These are phyloP conservation scores for Torulaspora pretoriensis DNA, from an alignment of 1,139 yeast genomes.

Conservation along the genomic window DNA sequence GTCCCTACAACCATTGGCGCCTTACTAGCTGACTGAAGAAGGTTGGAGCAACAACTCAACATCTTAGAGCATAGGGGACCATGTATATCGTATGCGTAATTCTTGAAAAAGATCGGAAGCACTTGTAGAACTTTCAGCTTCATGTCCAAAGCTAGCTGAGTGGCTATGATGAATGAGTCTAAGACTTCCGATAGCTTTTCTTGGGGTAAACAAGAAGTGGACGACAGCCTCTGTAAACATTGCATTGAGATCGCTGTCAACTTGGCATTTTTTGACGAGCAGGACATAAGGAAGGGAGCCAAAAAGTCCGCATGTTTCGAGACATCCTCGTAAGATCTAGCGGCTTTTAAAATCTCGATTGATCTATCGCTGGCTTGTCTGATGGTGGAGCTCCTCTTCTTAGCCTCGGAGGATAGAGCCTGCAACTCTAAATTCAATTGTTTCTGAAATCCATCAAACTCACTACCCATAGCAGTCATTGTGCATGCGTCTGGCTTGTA, in stretches of 20 bases:
- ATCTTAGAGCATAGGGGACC: constrained; percentile 56
- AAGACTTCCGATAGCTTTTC: constrained; percentile 52
- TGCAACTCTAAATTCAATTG: constrained; percentile 55
- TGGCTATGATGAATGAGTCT: constrained; percentile 66
- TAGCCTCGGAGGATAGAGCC: constrained; percentile 61
- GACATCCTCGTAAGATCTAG: constrained; percentile 33
- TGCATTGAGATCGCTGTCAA: constrained; percentile 69
- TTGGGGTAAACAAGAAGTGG: constrained; percentile 48
- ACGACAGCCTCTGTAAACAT: constrained; percentile 57
- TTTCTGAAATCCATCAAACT: constrained; percentile 20
- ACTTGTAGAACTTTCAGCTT: constrained; percentile 86
- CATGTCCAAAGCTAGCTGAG: constrained; percentile 73
- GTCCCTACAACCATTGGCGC: constrained; percentile 81
- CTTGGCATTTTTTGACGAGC: constrained; percentile 71
- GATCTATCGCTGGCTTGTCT: constrained; percentile 63
- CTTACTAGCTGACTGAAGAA: constrained; percentile 64
- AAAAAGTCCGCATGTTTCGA: constrained; percentile 47
- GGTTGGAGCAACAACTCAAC: constrained; percentile 60
- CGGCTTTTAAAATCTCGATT: constrained; percentile 44
- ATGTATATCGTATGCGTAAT: constrained; percentile 52
- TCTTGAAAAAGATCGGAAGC: constrained; percentile 68
- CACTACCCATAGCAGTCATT: constrained; percentile 12
- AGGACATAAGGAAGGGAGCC: constrained; percentile 67
- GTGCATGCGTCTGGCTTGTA: background rate
- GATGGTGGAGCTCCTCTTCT: constrained; percentile 63